Base-by-base conservation (phyloP, 805 yeast species). In the Wickerhamiella slavikovae region DNA sequence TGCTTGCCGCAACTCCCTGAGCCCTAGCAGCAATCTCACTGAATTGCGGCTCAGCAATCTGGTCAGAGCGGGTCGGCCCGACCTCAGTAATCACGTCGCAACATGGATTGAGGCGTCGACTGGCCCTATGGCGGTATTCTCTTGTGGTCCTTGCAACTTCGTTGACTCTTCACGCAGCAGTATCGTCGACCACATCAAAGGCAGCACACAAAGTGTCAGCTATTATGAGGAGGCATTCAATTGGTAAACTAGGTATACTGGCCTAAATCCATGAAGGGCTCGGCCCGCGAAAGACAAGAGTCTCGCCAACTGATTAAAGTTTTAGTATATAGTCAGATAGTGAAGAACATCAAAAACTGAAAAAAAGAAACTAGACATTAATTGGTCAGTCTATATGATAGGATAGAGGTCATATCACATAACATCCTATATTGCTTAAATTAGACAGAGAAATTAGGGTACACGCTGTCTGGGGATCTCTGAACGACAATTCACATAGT, bases 101-200 rank as follows among this genome's bases (percentile, higher is more conserved):
- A 33, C 30, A 14, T 44, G 42, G 33, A 37, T 44, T 5, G 26
- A 24, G 3, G 25, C 27, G 1, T 28, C 45, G 3, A 21, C 27
- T 1, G 60, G 66, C 0, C 53, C 68, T 5, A 48, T 60, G 15
- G 66, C 66, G 0, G 56, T 71, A 25, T 54, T 68, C 19, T 56
- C 66, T 1, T 71, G 78, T 52, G 78, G 78, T 4, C 73, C 69
- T 25, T 61, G 70, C 21, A 34, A 44, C 11, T 62, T 68, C 55
- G 68, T 60, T 33, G 83, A 74, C 42, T 53, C 50, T 2, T 36
- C 69, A 16, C 59, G 82, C 40, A 48, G 55, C n/a, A 37, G 39
- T 2, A 34, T 60, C 14, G 42, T 54, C 12, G 15, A 42, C 3
- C 36, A 34, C 39, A 51, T 29, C 24, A 34, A 25, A 29, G 40